Evolutionary conservation across 2,329 filamentous ascomycete genomes (phyloP).

Genomic region (Fusarium dlaminii): DNA sequence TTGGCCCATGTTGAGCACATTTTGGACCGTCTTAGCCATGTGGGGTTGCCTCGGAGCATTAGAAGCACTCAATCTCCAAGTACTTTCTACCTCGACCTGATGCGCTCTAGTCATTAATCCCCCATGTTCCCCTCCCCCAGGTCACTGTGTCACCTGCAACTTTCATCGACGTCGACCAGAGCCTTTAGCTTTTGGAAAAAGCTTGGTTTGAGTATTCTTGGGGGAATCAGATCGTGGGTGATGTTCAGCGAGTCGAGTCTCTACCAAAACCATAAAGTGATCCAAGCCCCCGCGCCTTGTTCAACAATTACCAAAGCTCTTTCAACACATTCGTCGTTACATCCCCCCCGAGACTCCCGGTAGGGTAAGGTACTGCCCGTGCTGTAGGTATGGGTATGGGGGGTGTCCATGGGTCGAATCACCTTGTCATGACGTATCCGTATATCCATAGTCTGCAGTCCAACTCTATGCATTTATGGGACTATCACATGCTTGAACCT

Average conservation of each 20-base stretch:
- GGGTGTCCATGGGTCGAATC: not conserved
- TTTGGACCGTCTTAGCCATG: constrained; percentile 13
- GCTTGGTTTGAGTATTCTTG: constrained; percentile 1
- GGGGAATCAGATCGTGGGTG: not conserved
- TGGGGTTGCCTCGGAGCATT: constrained; percentile 35
- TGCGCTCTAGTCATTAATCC: constrained; percentile 14
- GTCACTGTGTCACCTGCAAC: constrained; percentile 40
- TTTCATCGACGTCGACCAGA: constrained; percentile 37
- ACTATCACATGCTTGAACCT: constrained; percentile 42
- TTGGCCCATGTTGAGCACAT: constrained; percentile 1
- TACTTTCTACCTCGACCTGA: constrained; percentile 22
- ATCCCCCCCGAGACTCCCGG: constrained; percentile 29
- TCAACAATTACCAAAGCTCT: constrained; percentile 8
- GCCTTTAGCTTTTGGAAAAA: constrained; percentile 6
- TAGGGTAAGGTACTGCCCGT: constrained; percentile 11
- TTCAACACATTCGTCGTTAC: constrained; percentile 26
- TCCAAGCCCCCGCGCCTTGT: not conserved
- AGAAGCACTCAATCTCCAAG: not conserved
- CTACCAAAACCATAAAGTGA: constrained; percentile 14
- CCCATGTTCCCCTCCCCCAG: constrained; percentile 30
- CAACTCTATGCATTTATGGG: constrained; percentile 37
- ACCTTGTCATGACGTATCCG: constrained; percentile 26
- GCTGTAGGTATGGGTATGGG: not conserved
- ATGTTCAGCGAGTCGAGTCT: not conserved
- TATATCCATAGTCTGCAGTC: constrained; percentile 29